Percentiles rank a stretch among this genome's conserved stretches.
Evolutionary conservation across 176 grass and related monocot genomes (phyloP).

Genomic region (Oryza coarctata): DNA sequence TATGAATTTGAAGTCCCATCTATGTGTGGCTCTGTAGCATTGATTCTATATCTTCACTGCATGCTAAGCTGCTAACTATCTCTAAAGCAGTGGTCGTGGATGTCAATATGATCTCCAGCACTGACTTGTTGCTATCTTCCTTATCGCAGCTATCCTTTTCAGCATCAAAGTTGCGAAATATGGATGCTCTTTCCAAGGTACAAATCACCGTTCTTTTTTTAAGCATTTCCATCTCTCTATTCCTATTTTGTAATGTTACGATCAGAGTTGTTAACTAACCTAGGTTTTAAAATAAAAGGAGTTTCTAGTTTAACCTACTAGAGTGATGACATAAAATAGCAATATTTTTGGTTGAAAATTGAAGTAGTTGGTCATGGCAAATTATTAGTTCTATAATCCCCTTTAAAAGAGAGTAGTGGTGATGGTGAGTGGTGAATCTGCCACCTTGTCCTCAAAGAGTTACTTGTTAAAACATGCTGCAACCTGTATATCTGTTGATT

Average conservation of each 20-base stretch:
- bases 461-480: background rate
- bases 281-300: background rate
- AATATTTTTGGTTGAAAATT: background rate
- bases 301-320: background rate
- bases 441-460: background rate
- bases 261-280: background rate
- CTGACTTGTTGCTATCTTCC: slow-evolving; percentile 27
- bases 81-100: slow-evolving; percentile 14
- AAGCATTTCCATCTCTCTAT: slow-evolving; percentile 19
- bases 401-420: too few relatives aligned
- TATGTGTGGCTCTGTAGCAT: background rate
- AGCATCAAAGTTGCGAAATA: slow-evolving; percentile 68
- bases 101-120: slow-evolving; percentile 11
- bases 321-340: background rate
- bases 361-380: background rate
- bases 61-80: background rate
- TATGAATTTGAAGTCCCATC: background rate
- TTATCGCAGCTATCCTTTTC: slow-evolving; percentile 74
- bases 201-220: slow-evolving; percentile 7
- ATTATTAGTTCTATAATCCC: too few relatives aligned
- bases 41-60: background rate
- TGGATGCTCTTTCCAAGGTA: slow-evolving; percentile 89
- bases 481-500: background rate
- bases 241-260: background rate
- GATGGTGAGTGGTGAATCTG: too few relatives aligned